Evolutionary conservation across 192 early-diverging fungal species (phyloP).

Genomic region (Linnemannia exigua): DNA sequence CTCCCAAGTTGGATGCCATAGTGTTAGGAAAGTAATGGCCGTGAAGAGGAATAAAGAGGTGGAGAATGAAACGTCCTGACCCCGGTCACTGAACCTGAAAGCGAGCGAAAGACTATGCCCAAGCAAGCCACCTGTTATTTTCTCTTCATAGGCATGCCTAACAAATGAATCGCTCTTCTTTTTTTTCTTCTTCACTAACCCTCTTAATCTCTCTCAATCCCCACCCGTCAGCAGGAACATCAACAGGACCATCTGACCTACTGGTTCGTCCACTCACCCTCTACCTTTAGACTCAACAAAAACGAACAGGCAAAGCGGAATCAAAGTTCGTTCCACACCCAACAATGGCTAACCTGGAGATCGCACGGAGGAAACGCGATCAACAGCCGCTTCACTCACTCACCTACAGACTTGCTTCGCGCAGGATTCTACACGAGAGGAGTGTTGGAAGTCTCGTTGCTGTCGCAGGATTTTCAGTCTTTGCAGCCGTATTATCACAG

Average conservation of each 20-base stretch:
- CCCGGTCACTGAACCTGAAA: neutral
- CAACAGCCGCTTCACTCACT: conserved; percentile 39
- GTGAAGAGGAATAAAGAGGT: neutral
- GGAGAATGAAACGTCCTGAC: neutral
- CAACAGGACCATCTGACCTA: neutral
- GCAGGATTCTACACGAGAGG: conserved; percentile 31
- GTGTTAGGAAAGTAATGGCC: neutral
- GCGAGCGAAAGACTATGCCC: neutral
- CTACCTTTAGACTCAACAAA: neutral
- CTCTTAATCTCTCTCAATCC: neutral
- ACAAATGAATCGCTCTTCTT: neutral
- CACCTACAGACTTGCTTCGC: conserved; percentile 42
- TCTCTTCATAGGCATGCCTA: neutral
- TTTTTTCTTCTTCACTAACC: neutral
- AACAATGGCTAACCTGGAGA: conserved; percentile 35
- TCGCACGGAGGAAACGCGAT: conserved; percentile 46
- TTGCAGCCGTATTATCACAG: conserved; percentile 38
- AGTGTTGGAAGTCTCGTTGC: conserved; percentile 29
- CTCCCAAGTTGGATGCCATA: conserved; percentile 44
- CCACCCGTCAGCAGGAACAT: neutral
- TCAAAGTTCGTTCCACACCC: neutral
- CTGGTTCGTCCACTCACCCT: neutral
- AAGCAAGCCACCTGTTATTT: neutral
- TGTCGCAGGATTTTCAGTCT: conserved; percentile 33
- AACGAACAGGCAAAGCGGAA: neutral